Percentiles rank a stretch among this genome's conserved stretches.
These are phyloP conservation scores for Vitis rupestris DNA, from an alignment of 164 flowering plant genomes.

Conservation along the genomic window DNA sequence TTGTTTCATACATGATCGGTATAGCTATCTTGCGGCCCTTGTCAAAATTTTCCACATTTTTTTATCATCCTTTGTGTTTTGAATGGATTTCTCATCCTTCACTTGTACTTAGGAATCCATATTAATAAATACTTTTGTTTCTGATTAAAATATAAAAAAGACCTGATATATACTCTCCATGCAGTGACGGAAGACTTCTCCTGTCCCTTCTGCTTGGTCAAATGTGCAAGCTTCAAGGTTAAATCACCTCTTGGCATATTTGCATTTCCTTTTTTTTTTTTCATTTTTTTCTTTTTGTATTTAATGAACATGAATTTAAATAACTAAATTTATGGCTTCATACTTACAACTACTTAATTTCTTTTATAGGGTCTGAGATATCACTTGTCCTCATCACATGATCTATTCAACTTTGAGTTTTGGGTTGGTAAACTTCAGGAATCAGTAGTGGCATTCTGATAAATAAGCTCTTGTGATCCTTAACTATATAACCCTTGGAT, in stretches of 20 bases:
- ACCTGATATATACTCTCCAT: neutral
- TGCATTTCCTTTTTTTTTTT: neutral
- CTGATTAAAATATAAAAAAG: too few species aligned
- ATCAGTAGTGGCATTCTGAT: slow-evolving; percentile 13
- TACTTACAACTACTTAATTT: neutral
- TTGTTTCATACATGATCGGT: too few species aligned
- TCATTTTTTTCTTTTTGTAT: neutral
- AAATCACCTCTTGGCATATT: neutral
- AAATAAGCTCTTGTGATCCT: slow-evolving; percentile 3
- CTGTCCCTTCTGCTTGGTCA: slow-evolving; percentile 91
- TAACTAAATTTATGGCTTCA: too few species aligned
- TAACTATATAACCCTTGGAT: neutral
- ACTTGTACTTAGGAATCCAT: too few species aligned
- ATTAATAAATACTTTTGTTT: too few species aligned
- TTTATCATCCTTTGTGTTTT: neutral
- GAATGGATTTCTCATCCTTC: too few species aligned
- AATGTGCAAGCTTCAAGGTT: slow-evolving; percentile 93
- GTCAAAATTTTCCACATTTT: neutral
- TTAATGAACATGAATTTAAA: too few species aligned
- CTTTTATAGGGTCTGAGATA: slow-evolving; percentile 66
- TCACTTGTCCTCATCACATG: slow-evolving; percentile 81
- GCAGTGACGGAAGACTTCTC: slow-evolving; percentile 93
- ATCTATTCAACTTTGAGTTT: slow-evolving; percentile 91
- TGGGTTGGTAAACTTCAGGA: slow-evolving; percentile 75
- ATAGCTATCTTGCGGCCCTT: too few species aligned